phyloP scores from a whole-genome alignment of 345 rosid genomes.

The Citrus unshiu region DNA sequence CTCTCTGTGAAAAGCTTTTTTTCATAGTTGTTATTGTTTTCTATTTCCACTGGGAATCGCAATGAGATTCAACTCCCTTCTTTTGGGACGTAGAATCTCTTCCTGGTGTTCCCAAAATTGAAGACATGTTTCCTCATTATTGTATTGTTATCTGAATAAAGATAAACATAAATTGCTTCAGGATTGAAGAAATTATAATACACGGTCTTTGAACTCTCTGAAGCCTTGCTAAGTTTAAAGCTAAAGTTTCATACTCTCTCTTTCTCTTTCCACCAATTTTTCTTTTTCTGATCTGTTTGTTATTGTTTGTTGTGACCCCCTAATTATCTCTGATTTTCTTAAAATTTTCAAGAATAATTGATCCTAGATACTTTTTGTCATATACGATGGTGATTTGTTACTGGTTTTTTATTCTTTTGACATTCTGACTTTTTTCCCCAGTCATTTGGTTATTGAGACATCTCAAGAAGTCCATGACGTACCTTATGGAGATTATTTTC shows the following conservation, averaged over 20 bases:
- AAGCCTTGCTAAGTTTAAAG: neutral
- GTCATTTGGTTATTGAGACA: constrained; percentile 80
- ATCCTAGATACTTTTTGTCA: neutral
- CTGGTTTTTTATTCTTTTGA: constrained; percentile 1
- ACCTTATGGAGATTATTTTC: constrained; percentile 86
- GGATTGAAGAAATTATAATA: neutral
- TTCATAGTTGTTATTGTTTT: neutral
- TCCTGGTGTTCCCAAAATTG: neutral
- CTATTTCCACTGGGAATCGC: neutral
- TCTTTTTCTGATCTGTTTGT: neutral
- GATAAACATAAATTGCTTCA: neutral
- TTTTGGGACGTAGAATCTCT: neutral
- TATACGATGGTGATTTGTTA: neutral
- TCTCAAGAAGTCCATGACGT: constrained; percentile 85
- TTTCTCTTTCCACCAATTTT: neutral
- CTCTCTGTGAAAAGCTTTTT: neutral
- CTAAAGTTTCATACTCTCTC: neutral
- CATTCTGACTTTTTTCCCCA: constrained; percentile 32
- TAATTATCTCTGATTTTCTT: neutral
- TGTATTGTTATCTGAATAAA: neutral
- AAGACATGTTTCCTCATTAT: neutral
- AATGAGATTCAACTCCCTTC: neutral
- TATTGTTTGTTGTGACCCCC: neutral
- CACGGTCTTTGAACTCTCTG: neutral
- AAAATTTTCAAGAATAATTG: neutral